Evolutionary conservation across 2,329 filamentous ascomycete genomes (phyloP), one percentile per base, ranked within the genome.

Genomic region (Fusarium longipes): DNA sequence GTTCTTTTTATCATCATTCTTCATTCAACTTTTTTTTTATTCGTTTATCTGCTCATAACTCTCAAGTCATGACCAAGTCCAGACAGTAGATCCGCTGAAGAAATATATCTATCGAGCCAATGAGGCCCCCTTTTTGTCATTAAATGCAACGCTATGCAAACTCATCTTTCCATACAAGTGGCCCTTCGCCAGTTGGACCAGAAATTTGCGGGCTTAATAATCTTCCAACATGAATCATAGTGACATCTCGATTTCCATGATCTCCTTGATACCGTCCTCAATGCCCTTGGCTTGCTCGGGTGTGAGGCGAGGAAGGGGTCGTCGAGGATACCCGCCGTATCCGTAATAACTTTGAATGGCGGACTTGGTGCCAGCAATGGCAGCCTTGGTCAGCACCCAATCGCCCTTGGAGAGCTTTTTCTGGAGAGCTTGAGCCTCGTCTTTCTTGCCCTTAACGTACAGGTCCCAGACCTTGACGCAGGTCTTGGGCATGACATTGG

Each of bases 301-400:
- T 38, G 86, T 84, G 49, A 93, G 78, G 62, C 87, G 84, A 83
- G 89, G 89, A 68, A 94, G 83, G 51, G 93, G 93, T 72, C 86
- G 83, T 62, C 93, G 86, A 7, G 92, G 91, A 76, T 88, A 87
- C 5, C 91, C 91, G 27, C 93, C 93, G 76, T 96, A 96, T 47
- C 92, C 92, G 75, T 88, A 93, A 78, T 93, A 93, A 69, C 83
- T 87, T 82, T 96, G 89, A 71, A 96, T 89, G 12, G 91, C 92
- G 69, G 87, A 87, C 84, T 96, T 96, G 22, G 93, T 96, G n/a
- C 92, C 93, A 1, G 93, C 90, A 72, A 96, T 93, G 43, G 91
- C 91, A 1, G 90, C 84, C 81, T 93, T 93, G 64, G 93, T 96
- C 54, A 95, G 82, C 40, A 90, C 88, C 92, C 92, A 96, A 78